Evolutionary conservation across 2,329 filamentous ascomycete species (phyloP).

Genomic region (Paramyrothecium sp.): DNA sequence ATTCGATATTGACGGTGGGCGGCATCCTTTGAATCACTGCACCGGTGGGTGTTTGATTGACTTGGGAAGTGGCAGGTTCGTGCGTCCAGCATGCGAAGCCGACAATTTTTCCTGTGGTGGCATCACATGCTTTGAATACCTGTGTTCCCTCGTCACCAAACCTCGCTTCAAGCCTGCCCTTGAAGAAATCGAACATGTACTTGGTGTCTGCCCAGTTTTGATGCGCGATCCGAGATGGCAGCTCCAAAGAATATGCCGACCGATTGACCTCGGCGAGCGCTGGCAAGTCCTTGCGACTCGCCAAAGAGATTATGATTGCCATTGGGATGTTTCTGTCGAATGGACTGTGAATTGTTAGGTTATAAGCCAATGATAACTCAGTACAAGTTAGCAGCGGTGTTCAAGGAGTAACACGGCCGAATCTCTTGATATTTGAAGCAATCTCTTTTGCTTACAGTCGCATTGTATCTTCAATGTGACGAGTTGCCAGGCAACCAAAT

Average conservation of each 20-base stretch:
- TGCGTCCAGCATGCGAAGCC: neutral
- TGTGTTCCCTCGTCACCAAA: neutral
- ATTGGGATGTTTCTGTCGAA: neutral
- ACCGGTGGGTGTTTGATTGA: neutral
- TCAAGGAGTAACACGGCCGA: neutral
- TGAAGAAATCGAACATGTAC: neutral
- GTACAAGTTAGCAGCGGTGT: neutral
- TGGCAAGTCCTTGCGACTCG: neutral
- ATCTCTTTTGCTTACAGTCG: neutral
- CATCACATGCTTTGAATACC: neutral
- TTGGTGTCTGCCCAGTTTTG: neutral
- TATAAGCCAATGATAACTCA: neutral
- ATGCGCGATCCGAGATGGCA: neutral
- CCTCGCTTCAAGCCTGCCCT: neutral
- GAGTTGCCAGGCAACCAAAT: neutral
- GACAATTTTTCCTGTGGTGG: neutral
- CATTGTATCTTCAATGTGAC: neutral
- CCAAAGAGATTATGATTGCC: neutral
- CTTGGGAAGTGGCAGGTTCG: neutral
- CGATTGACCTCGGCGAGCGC: neutral
- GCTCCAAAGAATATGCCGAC: neutral
- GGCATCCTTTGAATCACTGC: neutral
- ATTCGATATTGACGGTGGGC: neutral
- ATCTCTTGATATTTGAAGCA: neutral
- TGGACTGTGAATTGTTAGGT: neutral